Evolutionary conservation across 805 yeast genomes (phyloP).

Genomic region (Ogataea trehaloabstinens): DNA sequence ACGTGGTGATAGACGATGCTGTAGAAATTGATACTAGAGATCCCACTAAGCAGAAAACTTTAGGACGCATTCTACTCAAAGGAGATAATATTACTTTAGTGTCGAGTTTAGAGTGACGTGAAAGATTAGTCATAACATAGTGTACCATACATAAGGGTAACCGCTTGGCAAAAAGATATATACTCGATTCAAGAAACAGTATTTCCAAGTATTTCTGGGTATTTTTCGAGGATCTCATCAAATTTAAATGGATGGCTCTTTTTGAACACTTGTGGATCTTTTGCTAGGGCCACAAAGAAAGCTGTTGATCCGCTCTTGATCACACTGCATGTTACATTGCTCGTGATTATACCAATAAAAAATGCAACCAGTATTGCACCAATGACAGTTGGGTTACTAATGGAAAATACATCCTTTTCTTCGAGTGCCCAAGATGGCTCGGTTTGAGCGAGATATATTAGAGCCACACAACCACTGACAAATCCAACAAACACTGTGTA

Average conservation of each 20-base stretch:
- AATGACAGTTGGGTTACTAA: slow-evolving; percentile 47
- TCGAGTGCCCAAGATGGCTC: slow-evolving; percentile 57
- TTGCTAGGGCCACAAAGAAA: slow-evolving; percentile 78
- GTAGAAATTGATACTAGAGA: slow-evolving; percentile 58
- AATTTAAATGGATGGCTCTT: slow-evolving; percentile 61
- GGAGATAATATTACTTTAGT: slow-evolving; percentile 93
- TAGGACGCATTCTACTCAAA: slow-evolving; percentile 79
- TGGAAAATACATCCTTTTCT: slow-evolving; percentile 17
- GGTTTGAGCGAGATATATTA: slow-evolving; percentile 63
- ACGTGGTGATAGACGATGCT: slow-evolving; percentile 60
- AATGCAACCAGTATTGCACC: slow-evolving; percentile 33
- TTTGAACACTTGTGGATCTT: slow-evolving; percentile 80
- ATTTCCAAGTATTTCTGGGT: slow-evolving; percentile 22
- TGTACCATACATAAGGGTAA: too few species aligned
- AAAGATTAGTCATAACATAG: not conserved
- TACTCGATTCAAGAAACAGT: not conserved
- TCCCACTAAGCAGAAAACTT: slow-evolving; percentile 37
- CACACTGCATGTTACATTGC: slow-evolving; percentile 65
- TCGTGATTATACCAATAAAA: slow-evolving; percentile 68
- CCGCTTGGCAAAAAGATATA: too few species aligned
- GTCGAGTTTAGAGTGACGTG: slow-evolving; percentile 27
- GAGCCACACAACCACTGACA: slow-evolving; percentile 48
- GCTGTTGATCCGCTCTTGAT: slow-evolving; percentile 79
- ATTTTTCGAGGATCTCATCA: slow-evolving; percentile 23
- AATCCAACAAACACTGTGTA: slow-evolving; percentile 65